Base-by-base conservation (phyloP, 306 rosid species). In the Neltuma alba region DNA sequence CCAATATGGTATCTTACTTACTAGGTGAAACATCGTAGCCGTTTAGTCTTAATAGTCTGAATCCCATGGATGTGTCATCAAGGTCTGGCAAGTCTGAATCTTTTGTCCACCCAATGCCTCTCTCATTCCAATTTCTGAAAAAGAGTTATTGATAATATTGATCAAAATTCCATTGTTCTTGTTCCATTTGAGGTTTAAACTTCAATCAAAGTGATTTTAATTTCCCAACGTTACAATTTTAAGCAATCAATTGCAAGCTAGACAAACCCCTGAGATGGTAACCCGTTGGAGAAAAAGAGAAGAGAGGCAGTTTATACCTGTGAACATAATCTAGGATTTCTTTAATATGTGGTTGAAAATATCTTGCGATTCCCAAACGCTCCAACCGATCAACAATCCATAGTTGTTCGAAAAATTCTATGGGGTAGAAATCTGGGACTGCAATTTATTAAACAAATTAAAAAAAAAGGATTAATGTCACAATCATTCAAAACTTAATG, bases 51-150 rank as follows among this genome's bases (percentile, higher is more conserved):
- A 91, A 68, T 4, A 89, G 73, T 74, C 91, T 85, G 40, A 91
- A 91, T 62, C 85, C 95, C 95, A 91, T 91, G 15, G 95, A 86
- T 0, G 95, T 89, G 65, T 91, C 92, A 50, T 91, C 95, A 15
- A 91, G 83, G 28, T 91, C 95, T 2, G 76, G 85, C 45, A 91
- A 90, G 9, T 74, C 76, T 0, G 88, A 82, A 58, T 87, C 72
- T 70, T 89, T 85, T 10, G 92, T 89, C 92, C 95, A 91, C 38
- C 91, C 80, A 15, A 91, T 79, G 25, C 95, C 95, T 15, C 81
- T 82, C 3, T 84, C 88, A 14, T 40, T 87, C 95, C 95, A 91
- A 14, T 78, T 47, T 71, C 95, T 91, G 64, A 23, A 67, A 28
- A 60, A 5, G 36, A 28, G 37, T 4, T 28, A 2, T 14, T 12